These are phyloP conservation scores for Dactylonectria macrodidyma DNA, from an alignment of 2,329 filamentous ascomycete species.

Conservation along the genomic window DNA sequence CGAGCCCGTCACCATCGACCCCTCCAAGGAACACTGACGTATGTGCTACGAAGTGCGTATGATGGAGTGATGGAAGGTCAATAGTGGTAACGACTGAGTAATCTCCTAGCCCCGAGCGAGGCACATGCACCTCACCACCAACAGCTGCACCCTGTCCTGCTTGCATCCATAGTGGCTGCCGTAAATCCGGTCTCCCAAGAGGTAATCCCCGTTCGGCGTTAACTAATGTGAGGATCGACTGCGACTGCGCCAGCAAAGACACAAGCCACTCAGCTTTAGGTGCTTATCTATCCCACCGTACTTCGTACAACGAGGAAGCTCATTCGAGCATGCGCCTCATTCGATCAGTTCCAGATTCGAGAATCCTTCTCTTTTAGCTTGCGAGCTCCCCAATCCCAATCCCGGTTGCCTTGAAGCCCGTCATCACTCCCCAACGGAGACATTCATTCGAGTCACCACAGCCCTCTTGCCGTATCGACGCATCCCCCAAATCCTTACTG, in stretches of 20 bases:
- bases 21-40: conserved; percentile 10
- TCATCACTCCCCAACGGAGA: background rate
- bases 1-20: background rate
- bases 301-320: background rate
- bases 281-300: background rate
- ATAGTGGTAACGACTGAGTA: too few species aligned
- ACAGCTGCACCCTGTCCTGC: too few species aligned
- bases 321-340: conserved; percentile 2
- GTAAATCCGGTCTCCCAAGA: background rate
- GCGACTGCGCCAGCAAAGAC: background rate
- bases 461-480: background rate
- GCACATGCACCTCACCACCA: background rate
- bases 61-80: background rate
- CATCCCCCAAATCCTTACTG: background rate
- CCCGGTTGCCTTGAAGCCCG: conserved; percentile 1
- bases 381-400: background rate
- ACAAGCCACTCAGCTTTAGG: conserved; percentile 1
- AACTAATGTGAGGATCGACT: background rate
- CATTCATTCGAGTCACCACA: conserved; percentile 6
- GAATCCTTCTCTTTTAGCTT: background rate
- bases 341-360: background rate
- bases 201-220: conserved; percentile 8
- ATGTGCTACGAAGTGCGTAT: background rate
- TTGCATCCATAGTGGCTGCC: background rate
- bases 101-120: conserved; percentile 15